phyloP scores from a whole-genome alignment of 495 filamentous ascomycete species.

The Penicillium samsonianum region DNA sequence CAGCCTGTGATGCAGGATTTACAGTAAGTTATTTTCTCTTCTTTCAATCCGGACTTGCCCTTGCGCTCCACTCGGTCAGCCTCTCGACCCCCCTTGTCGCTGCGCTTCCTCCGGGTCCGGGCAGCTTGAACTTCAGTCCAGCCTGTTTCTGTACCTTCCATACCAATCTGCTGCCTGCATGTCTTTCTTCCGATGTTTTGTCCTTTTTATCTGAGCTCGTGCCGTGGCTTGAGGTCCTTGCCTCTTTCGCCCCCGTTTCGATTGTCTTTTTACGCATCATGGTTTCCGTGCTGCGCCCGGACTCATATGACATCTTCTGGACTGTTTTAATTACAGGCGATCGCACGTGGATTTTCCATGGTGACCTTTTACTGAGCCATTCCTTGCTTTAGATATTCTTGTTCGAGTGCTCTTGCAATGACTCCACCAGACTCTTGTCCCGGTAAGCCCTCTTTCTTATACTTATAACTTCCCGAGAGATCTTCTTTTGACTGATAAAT shows the following conservation, averaged over 20 bases:
- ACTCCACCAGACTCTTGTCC: slow-evolving; percentile 51
- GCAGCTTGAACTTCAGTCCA: slow-evolving; percentile 33
- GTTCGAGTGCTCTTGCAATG: slow-evolving; percentile 46
- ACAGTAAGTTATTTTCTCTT: slow-evolving; percentile 45
- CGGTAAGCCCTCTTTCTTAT: slow-evolving; percentile 38
- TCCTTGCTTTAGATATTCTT: slow-evolving; percentile 38
- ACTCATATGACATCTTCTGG: slow-evolving; percentile 15
- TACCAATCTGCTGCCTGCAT: slow-evolving; percentile 34
- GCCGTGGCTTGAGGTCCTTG: slow-evolving; percentile 17
- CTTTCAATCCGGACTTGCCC: slow-evolving; percentile 42
- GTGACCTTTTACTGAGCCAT: slow-evolving; percentile 21
- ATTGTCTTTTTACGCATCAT: slow-evolving; percentile 22
- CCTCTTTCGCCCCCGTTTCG: slow-evolving; percentile 15
- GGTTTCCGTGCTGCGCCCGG: slow-evolving; percentile 18
- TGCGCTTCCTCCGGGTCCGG: slow-evolving; percentile 40
- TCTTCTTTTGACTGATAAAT: slow-evolving; percentile 15
- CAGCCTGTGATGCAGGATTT: slow-evolving; percentile 48
- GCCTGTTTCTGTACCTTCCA: slow-evolving; percentile 36
- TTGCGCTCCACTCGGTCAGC: slow-evolving; percentile 38
- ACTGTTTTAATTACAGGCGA: slow-evolving; percentile 8
- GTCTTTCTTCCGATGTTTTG: slow-evolving; percentile 33
- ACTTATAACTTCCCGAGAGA: slow-evolving; percentile 3
- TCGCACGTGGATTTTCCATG: slow-evolving; percentile 14
- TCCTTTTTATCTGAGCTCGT: slow-evolving; percentile 24
- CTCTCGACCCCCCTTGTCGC: slow-evolving; percentile 42